Base-by-base conservation (phyloP, 768 basidiomycete genomes). In the Leucogyrophana mollusca region DNA sequence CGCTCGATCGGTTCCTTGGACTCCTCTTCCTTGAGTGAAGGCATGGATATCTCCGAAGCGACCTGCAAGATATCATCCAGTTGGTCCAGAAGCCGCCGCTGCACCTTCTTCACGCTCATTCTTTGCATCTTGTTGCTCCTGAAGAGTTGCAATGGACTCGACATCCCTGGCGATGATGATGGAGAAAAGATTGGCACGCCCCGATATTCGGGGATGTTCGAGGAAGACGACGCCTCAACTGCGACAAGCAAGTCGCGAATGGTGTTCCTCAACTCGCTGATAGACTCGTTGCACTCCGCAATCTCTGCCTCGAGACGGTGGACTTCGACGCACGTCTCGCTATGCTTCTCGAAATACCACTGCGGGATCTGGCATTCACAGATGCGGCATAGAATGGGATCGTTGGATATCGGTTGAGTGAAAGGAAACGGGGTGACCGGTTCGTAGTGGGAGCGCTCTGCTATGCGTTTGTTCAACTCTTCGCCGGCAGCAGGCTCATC, bases 301-400 rank as follows among this genome's bases (percentile, higher is more conserved):
- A 98, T 94, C 66, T 96, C 94, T 14, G 94, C 93, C 67, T 99
- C 96, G 51, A 99, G 76, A 36, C 91, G 85, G 68, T 99, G 96
- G 3, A 90, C 86, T 69, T 97, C 95, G 55, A 83, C 91, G 57
- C 96, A 99, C 9, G 94, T 98, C 69, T 99, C 96, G 78, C 93
- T 98, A 73, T 99, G 96, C 72, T 97, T 98, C 72, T 98, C 96
- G 64, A 99, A 99, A 73, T 94, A 99, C 96, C 96, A 99, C 51
- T 95, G 90, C 2, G 95, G 94, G 47, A 98, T 89, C 55, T 89
- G 85, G 60, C 88, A 84, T 69, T 99, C 96, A 73, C 96, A 99
- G 52, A 99, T 99, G 23, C 96, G 89, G 70, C 96, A 98, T 17
- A 99, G 77, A 41, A 98, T 90, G 22, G 79, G 83, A 49, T 90